Conservation (phyloP, 371 early-diverging fungal genomes). For the Phascolomyces articulosus region DNA sequence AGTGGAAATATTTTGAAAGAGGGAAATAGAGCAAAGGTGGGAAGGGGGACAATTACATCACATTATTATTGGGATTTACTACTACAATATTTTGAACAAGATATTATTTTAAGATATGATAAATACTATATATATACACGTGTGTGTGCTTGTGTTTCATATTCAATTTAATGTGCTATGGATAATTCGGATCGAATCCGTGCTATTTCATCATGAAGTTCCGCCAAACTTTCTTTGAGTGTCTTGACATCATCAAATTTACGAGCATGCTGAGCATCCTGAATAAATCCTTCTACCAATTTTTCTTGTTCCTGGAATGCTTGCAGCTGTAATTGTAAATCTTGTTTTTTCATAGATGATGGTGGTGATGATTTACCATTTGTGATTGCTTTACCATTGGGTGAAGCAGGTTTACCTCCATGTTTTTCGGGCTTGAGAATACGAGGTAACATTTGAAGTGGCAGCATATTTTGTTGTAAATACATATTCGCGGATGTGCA, state of each 20-base stretch:
- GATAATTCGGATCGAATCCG: conserved; percentile 20
- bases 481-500: conserved; percentile 74
- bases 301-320: conserved; percentile 73
- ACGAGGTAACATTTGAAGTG: conserved; percentile 82
- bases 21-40: no score
- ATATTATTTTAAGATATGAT: no score
- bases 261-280: conserved; percentile 76
- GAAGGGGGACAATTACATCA: no score
- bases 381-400: neutral
- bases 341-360: conserved; percentile 20
- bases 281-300: conserved; percentile 70
- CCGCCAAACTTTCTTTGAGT: conserved; percentile 70
- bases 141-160: no score
- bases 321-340: conserved; percentile 60
- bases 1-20: no score
- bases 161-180: no score
- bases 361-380: conserved; percentile 9
- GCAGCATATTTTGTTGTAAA: conserved; percentile 87
- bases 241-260: conserved; percentile 83
- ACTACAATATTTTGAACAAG: no score
- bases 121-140: no score
- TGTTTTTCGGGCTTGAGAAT: conserved; percentile 45
- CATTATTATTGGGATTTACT: no score
- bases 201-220: conserved; percentile 74
- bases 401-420: neutral